Percentiles rank a stretch among this genome's conserved stretches.
Conservation (phyloP, 2,329 filamentous ascomycete species). For the Pyricularia grisea region DNA sequence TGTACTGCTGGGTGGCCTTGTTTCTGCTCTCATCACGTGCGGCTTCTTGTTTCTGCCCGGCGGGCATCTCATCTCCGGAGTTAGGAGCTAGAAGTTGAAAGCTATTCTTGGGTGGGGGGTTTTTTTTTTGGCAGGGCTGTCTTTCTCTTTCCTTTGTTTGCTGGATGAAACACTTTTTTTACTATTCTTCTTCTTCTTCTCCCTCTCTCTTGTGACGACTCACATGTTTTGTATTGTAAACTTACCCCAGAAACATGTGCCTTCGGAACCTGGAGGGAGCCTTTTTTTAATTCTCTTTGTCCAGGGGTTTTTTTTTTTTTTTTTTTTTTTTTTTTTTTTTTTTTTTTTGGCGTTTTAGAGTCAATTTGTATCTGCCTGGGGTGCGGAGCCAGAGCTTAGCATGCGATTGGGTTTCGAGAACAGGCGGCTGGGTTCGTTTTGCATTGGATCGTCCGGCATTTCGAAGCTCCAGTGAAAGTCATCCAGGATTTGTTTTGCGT, state of each 20-base stretch:
- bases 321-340: no score
- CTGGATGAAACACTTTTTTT: no score
- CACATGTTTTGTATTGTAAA: no score
- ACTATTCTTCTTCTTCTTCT: no score
- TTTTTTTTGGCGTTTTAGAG: background rate
- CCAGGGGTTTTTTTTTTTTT: no score
- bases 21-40: constrained; percentile 19
- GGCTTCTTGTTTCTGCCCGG: constrained; percentile 20
- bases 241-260: no score
- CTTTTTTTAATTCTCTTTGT: no score
- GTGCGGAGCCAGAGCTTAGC: background rate
- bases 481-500: background rate
- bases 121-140: no score
- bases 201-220: no score
- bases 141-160: no score
- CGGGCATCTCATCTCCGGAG: background rate
- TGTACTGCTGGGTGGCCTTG: constrained; percentile 22
- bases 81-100: background rate
- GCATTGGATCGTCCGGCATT: background rate
- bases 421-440: background rate
- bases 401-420: background rate
- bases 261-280: no score
- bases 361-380: background rate
- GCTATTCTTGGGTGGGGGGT: background rate
- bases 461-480: background rate